Conservation (phyloP, 257 asterid species). For the Ehretia macrophylla region DNA sequence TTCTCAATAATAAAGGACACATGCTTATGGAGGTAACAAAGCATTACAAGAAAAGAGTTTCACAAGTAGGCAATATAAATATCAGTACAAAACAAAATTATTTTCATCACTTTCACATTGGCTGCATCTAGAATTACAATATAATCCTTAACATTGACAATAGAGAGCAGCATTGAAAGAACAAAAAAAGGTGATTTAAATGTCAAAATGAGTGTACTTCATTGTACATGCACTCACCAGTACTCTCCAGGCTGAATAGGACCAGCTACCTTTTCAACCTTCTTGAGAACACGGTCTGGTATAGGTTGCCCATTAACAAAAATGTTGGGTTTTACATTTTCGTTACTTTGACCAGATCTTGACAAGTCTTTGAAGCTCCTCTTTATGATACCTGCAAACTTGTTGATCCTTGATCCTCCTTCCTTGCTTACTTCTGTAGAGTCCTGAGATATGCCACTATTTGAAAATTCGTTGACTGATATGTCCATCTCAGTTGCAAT, state of each 20-base stretch:
- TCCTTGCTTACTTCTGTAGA: conserved; percentile 48
- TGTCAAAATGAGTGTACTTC: not conserved
- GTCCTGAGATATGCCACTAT: conserved; percentile 56
- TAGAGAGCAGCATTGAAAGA: not conserved
- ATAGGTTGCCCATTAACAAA: conserved; percentile 66
- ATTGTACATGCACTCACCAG: conserved; percentile 53
- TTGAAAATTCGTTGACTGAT: conserved; percentile 43
- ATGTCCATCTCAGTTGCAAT: conserved; percentile 72
- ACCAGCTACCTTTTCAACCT: conserved; percentile 90
- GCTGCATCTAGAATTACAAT: not conserved
- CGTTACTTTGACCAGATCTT: conserved; percentile 47
- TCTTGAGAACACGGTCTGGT: conserved; percentile 65
- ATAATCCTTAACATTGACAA: not conserved
- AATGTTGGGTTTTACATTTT: conserved; percentile 47
- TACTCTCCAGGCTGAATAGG: conserved; percentile 85
- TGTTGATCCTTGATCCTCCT: conserved; percentile 43
- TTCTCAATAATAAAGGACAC: not conserved
- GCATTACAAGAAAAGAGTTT: not conserved
- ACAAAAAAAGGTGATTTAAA: not conserved
- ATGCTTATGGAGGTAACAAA: not conserved
- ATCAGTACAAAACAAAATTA: no score
- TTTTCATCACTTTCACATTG: no score
- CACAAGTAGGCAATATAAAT: not conserved
- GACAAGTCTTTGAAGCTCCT: conserved; percentile 64
- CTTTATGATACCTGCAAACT: conserved; percentile 58